Base-by-base conservation (phyloP, 495 filamentous ascomycete genomes). In the Neurospora pannonica region DNA sequence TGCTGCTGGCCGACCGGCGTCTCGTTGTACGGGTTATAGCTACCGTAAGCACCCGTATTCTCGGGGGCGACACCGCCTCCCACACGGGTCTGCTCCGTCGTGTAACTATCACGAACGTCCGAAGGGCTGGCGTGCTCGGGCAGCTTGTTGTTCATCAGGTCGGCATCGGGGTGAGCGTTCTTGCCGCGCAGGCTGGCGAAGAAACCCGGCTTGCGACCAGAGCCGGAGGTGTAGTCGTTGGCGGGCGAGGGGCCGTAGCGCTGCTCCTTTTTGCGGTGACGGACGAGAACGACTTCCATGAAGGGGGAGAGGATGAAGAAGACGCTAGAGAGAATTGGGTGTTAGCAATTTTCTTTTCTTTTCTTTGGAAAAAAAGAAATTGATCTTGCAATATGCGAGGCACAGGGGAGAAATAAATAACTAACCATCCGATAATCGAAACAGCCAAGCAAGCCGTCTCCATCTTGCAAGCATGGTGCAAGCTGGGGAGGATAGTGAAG, bases 361-460 rank as follows among this genome's bases (percentile, higher is more conserved):
- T 71, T 40, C 37, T 39, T 8, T n/a, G n/a, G n/a, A 24, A 31
- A 11, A n/a, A 36, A 46, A 4, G 10, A 5, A 38, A 42, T 70
- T 39, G 38, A 39, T n/a, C n/a, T 36, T 36, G 34, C 34, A 36
- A 36, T 36, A 7, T 36, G 34, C 34, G 9, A 70, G 24, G 28
- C 15, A n/a, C 46, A 42, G 24, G 48, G 40, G 21, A 24, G 38
- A 24, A 24, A 31, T 24, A n/a, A 11, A 19, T 17, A 43, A 88
- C 92, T 90, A 85, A 95, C 93, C 92, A 87, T 78, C 86, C 91
- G 73, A 93, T 87, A 74, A 97, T 90, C 0, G 93, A 85, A n/a
- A 94, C 92, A 3, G 91, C 92, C 76, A 97, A 91, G 21, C 83
- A 86, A 19, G 90, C 93, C 72, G 88, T 92, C 81, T 96, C 85